Evolutionary conservation across 2,329 filamentous ascomycete species (phyloP).

Genomic region (Colletotrichum cordylinicola): DNA sequence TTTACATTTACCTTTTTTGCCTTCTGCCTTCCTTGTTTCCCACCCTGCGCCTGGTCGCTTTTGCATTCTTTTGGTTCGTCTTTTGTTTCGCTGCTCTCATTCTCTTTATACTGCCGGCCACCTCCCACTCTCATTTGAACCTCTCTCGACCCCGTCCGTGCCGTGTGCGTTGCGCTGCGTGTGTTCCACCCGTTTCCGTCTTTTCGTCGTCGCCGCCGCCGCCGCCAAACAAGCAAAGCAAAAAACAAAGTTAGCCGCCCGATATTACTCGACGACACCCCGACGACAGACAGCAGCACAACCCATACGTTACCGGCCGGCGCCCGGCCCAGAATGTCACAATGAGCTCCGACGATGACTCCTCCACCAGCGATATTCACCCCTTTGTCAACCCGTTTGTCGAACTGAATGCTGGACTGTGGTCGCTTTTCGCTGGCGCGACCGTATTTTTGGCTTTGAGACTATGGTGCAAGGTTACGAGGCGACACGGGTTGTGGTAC

Average conservation of each 20-base stretch:
- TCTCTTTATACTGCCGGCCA: background rate
- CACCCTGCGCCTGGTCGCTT: conserved; percentile 3
- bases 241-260: background rate
- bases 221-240: background rate
- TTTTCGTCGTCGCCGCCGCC: background rate
- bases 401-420: conserved; percentile 38
- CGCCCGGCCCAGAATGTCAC: conserved; percentile 16
- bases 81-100: conserved; percentile 3
- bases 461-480: conserved; percentile 39
- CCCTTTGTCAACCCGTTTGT: conserved; percentile 31
- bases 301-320: background rate
- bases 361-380: conserved; percentile 24
- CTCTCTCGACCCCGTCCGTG: background rate
- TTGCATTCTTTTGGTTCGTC: conserved; percentile 18
- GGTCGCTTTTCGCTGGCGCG: conserved; percentile 36
- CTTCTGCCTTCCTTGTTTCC: background rate
- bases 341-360: conserved; percentile 24
- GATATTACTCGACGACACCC: background rate
- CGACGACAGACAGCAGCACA: background rate
- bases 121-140: background rate
- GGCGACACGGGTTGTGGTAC: conserved; percentile 42
- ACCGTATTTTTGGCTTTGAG: conserved; percentile 34
- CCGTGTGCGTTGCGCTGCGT: background rate
- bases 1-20: conserved; percentile 5
- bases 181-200: background rate